Evolutionary conservation across 306 rosid species (phyloP), one percentile per base, ranked within the genome.

Genomic region (Prunus padus): DNA sequence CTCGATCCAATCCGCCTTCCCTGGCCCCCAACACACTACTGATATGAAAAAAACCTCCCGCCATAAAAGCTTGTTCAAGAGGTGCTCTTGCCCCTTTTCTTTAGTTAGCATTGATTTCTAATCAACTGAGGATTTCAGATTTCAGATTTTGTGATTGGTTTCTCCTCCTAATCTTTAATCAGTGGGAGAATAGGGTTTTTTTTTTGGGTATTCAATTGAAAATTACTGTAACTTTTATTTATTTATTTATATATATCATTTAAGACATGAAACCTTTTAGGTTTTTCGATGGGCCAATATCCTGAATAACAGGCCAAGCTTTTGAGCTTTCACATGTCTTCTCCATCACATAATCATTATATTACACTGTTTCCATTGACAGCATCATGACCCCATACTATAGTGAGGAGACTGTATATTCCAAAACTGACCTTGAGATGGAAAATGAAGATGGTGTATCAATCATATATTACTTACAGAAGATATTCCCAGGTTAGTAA

Each of bases 371-470:
- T 76, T 15, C 71, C 57, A 47, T 79, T 77, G 77, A 76, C 87
- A 95, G 99, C 76, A 96, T 95, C 82, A 69, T 95, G 84, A 95
- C 99, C 71, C 99, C 99, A 60, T 95, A 95, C 93, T 95, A 95
- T 51, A 90, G 97, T 79, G 99, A 95, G 82, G 99, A 95, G 93
- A 92, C 97, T 52, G 90, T 95, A 70, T 95, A 90, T 74, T 95
- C 99, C 22, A 92, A 92, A 87, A 76, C 82, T 74, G 99, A 95
- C 84, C 97, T 95, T 66, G 99, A 92, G 88, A 82, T 92, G 79
- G 97, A 95, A 82, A 95, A 95, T 73, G 99, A 95, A 89, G 99
- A 95, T 80, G 99, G 99, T 69, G 84, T 95, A 40, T 95, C 99
- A 78, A 86, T 92, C 80, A 85, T 95, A 77, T 95, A 86, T 84